These are phyloP conservation scores for Ceratocystis harringtonii DNA, from an alignment of 2,329 filamentous ascomycete species.

Conservation along the genomic window DNA sequence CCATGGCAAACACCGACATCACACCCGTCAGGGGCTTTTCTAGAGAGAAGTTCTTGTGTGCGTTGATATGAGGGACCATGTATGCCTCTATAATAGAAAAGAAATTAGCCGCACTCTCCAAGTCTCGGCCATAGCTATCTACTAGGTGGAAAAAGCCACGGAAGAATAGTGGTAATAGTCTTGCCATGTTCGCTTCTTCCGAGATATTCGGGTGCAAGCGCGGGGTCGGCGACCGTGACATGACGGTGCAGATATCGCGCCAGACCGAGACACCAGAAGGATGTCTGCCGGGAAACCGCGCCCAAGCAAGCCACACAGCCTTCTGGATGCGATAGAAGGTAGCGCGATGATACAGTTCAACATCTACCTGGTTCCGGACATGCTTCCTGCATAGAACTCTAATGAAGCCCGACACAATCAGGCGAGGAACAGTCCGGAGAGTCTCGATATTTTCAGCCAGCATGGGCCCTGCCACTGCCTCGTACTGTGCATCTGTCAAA, in stretches of 20 bases:
- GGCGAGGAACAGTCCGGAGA: constrained; percentile 12
- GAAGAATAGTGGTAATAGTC: constrained; percentile 8
- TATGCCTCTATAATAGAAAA: constrained; percentile 11
- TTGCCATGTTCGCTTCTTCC: constrained; percentile 8
- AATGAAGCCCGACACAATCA: constrained; percentile 17
- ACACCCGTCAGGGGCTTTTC: background rate
- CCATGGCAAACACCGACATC: constrained; percentile 10
- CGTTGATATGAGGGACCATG: constrained; percentile 12
- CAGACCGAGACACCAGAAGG: constrained; percentile 6
- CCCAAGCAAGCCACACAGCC: constrained; percentile 13
- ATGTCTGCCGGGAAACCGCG: constrained; percentile 7
- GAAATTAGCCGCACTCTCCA: background rate
- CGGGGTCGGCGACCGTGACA: constrained; percentile 10
- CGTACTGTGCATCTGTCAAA: constrained; percentile 6
- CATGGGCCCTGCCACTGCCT: constrained; percentile 17
- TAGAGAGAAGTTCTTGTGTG: background rate
- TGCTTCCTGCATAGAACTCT: constrained; percentile 16
- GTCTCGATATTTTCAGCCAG: background rate
- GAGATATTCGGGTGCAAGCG: constrained; percentile 13
- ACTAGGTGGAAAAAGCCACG: constrained; percentile 10
- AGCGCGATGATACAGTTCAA: constrained; percentile 8
- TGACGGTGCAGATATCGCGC: constrained; percentile 2
- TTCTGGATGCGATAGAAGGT: constrained; percentile 16
- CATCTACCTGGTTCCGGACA: constrained; percentile 6
- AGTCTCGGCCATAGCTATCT: constrained; percentile 13